These are phyloP conservation scores for Cystofilobasidium macerans DNA, from an alignment of 768 basidiomycete species.

Conservation along the genomic window DNA sequence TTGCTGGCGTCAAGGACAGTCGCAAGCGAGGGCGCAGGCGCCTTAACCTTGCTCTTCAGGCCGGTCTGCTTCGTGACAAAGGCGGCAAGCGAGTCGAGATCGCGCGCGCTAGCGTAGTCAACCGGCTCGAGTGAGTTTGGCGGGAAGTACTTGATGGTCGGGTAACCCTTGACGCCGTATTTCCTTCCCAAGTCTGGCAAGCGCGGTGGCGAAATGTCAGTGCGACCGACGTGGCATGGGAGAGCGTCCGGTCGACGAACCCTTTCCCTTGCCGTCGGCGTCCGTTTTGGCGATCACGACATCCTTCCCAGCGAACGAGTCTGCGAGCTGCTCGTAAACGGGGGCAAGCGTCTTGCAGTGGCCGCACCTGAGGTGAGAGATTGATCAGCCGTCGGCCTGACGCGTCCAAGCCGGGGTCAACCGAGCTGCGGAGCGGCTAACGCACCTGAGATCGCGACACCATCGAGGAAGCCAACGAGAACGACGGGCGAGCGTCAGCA, in stretches of 20 bases:
- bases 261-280: conserved; percentile 73
- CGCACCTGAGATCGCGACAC: too few species aligned
- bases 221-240: too few species aligned
- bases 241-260: background rate
- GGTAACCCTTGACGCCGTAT: conserved; percentile 72
- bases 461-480: too few species aligned
- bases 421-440: too few species aligned
- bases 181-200: conserved; percentile 34
- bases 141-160: conserved; percentile 91
- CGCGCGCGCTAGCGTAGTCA: conserved; percentile 65
- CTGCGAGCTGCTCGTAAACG: conserved; percentile 73
- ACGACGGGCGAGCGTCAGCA: too few species aligned
- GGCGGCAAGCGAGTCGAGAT: conserved; percentile 59
- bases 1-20: conserved; percentile 56
- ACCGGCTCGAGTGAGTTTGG: conserved; percentile 50
- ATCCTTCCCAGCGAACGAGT: conserved; percentile 70
- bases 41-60: conserved; percentile 76
- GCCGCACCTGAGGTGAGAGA: background rate
- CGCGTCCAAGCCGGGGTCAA: too few species aligned
- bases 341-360: conserved; percentile 67
- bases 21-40: conserved; percentile 63
- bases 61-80: conserved; percentile 65
- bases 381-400: too few species aligned
- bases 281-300: conserved; percentile 85
- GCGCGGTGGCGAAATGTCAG: too few species aligned